Base-by-base conservation (phyloP, 768 basidiomycete genomes). In the Melanogaster broomeanus region DNA sequence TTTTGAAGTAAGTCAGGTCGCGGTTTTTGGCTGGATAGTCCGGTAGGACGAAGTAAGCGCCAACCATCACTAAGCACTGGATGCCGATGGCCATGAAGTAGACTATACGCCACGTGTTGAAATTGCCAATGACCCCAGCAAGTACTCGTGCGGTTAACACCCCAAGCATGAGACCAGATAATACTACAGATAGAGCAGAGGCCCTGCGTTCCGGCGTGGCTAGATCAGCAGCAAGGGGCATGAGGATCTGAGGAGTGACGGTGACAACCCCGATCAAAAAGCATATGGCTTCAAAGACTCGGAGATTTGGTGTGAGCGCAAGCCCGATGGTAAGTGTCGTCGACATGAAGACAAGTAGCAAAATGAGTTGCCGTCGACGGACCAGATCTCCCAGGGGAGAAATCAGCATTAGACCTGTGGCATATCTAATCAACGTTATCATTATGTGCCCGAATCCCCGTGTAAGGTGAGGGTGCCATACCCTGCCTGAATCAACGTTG, bases 351-450 rank as follows among this genome's bases (percentile, higher is more conserved):
- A 87, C 72, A 18, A 91, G 68, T 11, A 75, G 52, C 19, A 95
- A 74, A 27, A 88, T 76, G 0, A 96, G 74, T 39, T 82, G 85
- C 12, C 93, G 76, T 31, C 92, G 74, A 18, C 87, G 85, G 25
- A 92, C 78, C 19, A 94, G 78, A 65, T 96, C 93, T 8, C 93
- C 93, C 0, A 92, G 74, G 2, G 93, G 93, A 1, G 88, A 81
- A 48, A 95, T 81, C 37, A 93, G 67, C 3, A 93, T 66, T 7
- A 93, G 76, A 1, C 90, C 90, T 8, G 72, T 72, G 2, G 85
- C 87, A 64, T 91, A 93, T 38, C 88, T 86, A 6, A 31, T 42
- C 24, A 42, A 45, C 9, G 47, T 48, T 25, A 49, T 48, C 22
- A 54, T 22, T 15, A 42, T 10, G 16, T 37, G 9, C 27, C 18